phyloP scores from a whole-genome alignment of 2,329 filamentous ascomycete species.

The Chrysoporthe puriensis region DNA sequence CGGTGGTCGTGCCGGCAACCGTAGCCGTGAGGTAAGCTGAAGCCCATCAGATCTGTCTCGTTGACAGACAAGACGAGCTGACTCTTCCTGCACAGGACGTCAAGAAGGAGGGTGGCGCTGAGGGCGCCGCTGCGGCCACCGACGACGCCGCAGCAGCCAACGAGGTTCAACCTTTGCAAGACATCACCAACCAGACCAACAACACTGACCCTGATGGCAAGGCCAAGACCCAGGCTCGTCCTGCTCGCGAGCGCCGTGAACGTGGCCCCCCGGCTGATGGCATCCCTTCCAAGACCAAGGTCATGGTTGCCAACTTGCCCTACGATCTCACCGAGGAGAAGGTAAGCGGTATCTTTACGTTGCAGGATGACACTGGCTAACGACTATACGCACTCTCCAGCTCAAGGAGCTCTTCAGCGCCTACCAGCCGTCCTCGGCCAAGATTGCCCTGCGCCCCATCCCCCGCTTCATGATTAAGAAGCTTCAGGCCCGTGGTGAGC shows the following conservation, averaged over 20 bases:
- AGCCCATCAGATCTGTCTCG: neutral
- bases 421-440: conserved; percentile 91
- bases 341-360: conserved; percentile 55
- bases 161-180: conserved; percentile 63
- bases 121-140: conserved; percentile 53
- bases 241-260: conserved; percentile 69
- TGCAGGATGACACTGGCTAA: conserved; percentile 23
- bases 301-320: conserved; percentile 99
- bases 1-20: conserved; percentile 57
- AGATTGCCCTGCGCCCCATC: conserved; percentile 97
- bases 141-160: conserved; percentile 50
- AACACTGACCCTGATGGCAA: conserved; percentile 64
- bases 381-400: conserved; percentile 50
- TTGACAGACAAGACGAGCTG: conserved; percentile 21
- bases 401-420: conserved; percentile 96
- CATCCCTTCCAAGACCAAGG: conserved; percentile 98
- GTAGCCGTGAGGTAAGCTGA: conserved; percentile 63
- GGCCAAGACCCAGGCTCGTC: conserved; percentile 57
- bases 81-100: conserved; percentile 40
- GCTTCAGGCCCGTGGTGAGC: conserved; percentile 95
- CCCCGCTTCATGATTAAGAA: conserved; percentile 99
- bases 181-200: conserved; percentile 60
- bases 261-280: conserved; percentile 96
- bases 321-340: conserved; percentile 98
- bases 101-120: conserved; percentile 53